Conservation (phyloP, 2,329 filamentous ascomycete genomes). For the Curvularia lunata region DNA sequence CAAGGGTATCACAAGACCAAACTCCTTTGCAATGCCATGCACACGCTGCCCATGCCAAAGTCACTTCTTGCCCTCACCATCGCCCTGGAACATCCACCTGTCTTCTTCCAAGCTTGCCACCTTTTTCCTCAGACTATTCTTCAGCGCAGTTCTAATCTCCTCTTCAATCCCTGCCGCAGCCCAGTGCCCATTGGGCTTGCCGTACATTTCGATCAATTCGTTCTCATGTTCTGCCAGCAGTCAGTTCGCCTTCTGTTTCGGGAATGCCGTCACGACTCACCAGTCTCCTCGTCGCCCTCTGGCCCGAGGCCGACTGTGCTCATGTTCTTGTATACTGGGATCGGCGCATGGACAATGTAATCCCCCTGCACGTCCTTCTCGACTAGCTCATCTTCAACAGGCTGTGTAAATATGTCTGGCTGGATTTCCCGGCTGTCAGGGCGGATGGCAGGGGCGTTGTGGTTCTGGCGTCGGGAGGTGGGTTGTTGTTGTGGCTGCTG, state of each 20-base stretch:
- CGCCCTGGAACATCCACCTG: slow-evolving; percentile 88
- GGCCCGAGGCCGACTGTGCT: slow-evolving; percentile 18
- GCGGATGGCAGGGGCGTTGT: slow-evolving; percentile 26
- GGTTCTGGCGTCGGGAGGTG: slow-evolving; percentile 33
- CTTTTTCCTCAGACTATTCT: slow-evolving; percentile 73
- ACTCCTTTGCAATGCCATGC: not conserved
- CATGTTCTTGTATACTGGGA: slow-evolving; percentile 33
- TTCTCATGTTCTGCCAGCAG: slow-evolving; percentile 40
- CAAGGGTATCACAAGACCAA: slow-evolving; percentile 8
- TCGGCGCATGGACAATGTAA: slow-evolving; percentile 50
- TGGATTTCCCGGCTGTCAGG: slow-evolving; percentile 24
- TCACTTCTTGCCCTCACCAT: slow-evolving; percentile 45
- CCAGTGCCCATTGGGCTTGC: slow-evolving; percentile 40
- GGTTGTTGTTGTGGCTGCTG: slow-evolving; percentile 31
- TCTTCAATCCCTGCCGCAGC: slow-evolving; percentile 31
- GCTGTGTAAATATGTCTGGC: slow-evolving; percentile 27
- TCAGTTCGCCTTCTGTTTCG: not conserved
- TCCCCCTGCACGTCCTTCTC: slow-evolving; percentile 57
- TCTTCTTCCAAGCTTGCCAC: slow-evolving; percentile 78
- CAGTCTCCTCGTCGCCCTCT: slow-evolving; percentile 43
- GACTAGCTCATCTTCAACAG: slow-evolving; percentile 54
- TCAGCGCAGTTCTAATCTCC: slow-evolving; percentile 58
- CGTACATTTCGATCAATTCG: slow-evolving; percentile 43
- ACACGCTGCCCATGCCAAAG: not conserved
- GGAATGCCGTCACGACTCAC: slow-evolving; percentile 19